Evolutionary conservation across 2,329 filamentous ascomycete genomes (phyloP).

Genomic region (Cephalotrichum gorgonifer): DNA sequence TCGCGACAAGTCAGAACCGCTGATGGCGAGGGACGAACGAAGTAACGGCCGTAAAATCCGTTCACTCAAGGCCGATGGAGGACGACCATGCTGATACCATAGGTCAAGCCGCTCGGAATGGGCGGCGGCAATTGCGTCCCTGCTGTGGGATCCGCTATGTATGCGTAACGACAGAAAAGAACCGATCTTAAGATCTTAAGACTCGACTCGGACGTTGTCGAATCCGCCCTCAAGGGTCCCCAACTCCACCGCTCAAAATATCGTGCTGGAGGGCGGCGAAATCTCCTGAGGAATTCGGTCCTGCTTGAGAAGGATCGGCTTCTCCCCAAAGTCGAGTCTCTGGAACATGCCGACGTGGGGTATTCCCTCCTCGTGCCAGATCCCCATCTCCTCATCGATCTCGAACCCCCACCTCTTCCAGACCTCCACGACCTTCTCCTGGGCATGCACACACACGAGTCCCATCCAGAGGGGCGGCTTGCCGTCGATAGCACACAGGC

Average conservation of each 20-base stretch:
- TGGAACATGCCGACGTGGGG: slow-evolving; percentile 75
- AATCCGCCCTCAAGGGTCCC: not conserved
- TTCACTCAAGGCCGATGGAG: no score
- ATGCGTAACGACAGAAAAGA: no score
- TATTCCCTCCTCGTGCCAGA: slow-evolving; percentile 78
- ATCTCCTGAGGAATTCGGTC: not conserved
- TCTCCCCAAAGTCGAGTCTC: slow-evolving; percentile 23
- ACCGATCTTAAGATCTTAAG: no score
- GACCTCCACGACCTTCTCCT: slow-evolving; percentile 50
- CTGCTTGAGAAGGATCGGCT: not conserved
- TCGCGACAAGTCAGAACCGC: no score
- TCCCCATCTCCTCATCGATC: slow-evolving; percentile 61
- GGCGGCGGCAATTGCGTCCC: no score
- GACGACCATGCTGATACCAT: no score
- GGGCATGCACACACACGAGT: slow-evolving; percentile 70
- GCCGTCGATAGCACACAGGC: slow-evolving; percentile 25
- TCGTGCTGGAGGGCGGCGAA: not conserved
- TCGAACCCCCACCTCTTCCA: slow-evolving; percentile 68
- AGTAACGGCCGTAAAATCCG: no score
- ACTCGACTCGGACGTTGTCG: no score
- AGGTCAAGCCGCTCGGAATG: no score
- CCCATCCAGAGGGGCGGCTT: slow-evolving; percentile 58
- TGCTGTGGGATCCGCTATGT: no score
- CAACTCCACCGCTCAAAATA: not conserved
- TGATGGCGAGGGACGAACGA: no score